These are phyloP conservation scores for Sporothrix pseudoabietina DNA, from an alignment of 2,329 filamentous ascomycete genomes.

Conservation along the genomic window DNA sequence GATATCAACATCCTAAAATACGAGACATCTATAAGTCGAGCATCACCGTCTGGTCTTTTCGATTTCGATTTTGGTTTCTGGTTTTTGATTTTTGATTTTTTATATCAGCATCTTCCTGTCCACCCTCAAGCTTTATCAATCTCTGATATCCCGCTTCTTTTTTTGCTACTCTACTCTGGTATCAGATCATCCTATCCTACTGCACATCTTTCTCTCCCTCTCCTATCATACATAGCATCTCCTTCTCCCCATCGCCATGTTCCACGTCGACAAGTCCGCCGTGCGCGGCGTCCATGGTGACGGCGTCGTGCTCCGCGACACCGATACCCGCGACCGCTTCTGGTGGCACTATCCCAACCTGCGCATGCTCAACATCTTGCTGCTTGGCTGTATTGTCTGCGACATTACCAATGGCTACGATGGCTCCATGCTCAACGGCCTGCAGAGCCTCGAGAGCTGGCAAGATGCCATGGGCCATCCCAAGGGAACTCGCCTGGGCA, in stretches of 20 bases:
- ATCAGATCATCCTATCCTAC: not conserved
- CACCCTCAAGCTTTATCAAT: not conserved
- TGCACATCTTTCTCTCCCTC: not conserved
- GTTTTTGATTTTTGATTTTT: not conserved
- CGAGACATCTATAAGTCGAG: constrained; percentile 8
- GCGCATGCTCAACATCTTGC: constrained; percentile 28
- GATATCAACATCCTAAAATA: not conserved
- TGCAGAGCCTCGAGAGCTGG: constrained; percentile 44
- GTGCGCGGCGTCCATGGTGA: constrained; percentile 27
- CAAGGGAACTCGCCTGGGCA: constrained; percentile 37
- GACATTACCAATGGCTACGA: constrained; percentile 33
- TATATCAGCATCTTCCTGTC: not conserved
- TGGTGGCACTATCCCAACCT: constrained; percentile 33
- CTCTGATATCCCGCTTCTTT: not conserved
- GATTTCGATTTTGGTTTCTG: not conserved
- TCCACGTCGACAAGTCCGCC: constrained; percentile 28
- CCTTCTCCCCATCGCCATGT: not conserved
- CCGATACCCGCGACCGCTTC: constrained; percentile 32
- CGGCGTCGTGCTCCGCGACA: constrained; percentile 29
- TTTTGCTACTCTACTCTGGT: not conserved
- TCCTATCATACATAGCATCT: not conserved
- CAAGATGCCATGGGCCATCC: constrained; percentile 42
- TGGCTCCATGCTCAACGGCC: constrained; percentile 46
- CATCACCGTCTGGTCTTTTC: not conserved
- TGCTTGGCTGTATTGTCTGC: constrained; percentile 31